Percentiles rank a stretch among this genome's conserved stretches.
These are phyloP conservation scores for Akanthomyces lecanii DNA, from an alignment of 2,329 filamentous ascomycete species.

Conservation along the genomic window DNA sequence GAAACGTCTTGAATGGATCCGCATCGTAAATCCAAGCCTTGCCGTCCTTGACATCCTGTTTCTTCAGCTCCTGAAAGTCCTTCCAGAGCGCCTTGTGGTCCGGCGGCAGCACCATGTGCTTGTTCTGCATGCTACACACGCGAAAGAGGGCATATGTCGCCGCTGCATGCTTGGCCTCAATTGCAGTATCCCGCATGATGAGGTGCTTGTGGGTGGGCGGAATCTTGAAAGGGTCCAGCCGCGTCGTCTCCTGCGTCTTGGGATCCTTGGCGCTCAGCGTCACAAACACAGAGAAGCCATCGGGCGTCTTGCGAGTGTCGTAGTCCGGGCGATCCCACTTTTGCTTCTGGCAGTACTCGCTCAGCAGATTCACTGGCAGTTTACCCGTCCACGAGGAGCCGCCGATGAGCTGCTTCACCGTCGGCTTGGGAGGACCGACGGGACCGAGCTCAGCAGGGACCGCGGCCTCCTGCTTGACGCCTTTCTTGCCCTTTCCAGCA, in stretches of 20 bases:
- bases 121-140: slow-evolving; percentile 91
- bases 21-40: slow-evolving; percentile 87
- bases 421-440: slow-evolving; percentile 52
- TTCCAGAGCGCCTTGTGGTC: slow-evolving; percentile 90
- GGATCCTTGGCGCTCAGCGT: slow-evolving; percentile 70
- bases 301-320: slow-evolving; percentile 68
- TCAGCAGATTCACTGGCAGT: slow-evolving; percentile 85
- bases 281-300: slow-evolving; percentile 76
- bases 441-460: slow-evolving; percentile 30
- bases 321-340: slow-evolving; percentile 95
- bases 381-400: slow-evolving; percentile 98
- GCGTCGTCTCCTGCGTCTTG: slow-evolving; percentile 75
- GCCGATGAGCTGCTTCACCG: slow-evolving; percentile 78
- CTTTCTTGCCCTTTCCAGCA: slow-evolving; percentile 54
- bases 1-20: slow-evolving; percentile 80
- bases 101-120: slow-evolving; percentile 90
- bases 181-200: slow-evolving; percentile 69
- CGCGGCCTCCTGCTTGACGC: slow-evolving; percentile 34
- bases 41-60: slow-evolving; percentile 72
- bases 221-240: slow-evolving; percentile 76
- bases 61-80: slow-evolving; percentile 79
- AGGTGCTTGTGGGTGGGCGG: slow-evolving; percentile 72
- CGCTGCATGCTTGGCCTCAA: slow-evolving; percentile 91
- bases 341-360: slow-evolving; percentile 92
- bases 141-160: slow-evolving; percentile 89